Evolutionary conservation across 192 early-diverging fungal species (phyloP), one percentile per base, ranked within the genome.

Genomic region (Rhizophagus clarus): DNA sequence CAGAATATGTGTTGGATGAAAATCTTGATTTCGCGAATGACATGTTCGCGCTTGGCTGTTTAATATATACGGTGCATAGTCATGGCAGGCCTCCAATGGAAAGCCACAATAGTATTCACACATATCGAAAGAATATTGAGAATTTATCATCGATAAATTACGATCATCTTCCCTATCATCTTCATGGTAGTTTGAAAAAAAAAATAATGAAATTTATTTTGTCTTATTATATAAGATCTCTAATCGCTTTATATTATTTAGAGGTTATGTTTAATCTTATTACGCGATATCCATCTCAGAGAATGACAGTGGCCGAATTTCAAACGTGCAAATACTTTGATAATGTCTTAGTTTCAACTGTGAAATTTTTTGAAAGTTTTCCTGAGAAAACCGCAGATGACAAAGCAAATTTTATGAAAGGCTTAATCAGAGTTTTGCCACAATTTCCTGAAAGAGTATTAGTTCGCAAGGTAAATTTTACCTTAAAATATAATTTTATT

Each of bases 341-440:
- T 86, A 92, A 93, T 67, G 84, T 95, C 17, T 83, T 95, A 2
- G 90, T 96, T 4, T 93, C 92, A 1, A 92, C 95, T 0, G 90
- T 97, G 80, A 88, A 89, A 62, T 96, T 92, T 74, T 87, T 97
- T 79, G 95, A 96, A 74, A 84, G 86, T 20, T 89, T 97, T 79
- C 90, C 92, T 1, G 94, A 94, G 77, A 95, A 96, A 82, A 86
- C 93, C 0, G 81, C 85, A 62, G 93, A 94, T 40, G 90, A 94
- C 66, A 95, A 97, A 76, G 83, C 88, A 10, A 90, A 91, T 32
- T 97, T 97, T 69, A 88, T 97, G 88, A 92, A 93, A 79, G 93
- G 92, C 0, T 84, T 97, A 60, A 84, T 88, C 9, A 85, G 90
- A 12, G 88, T 95, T 34, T 82, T 97, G 42, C 86, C 89, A 4